Base-by-base conservation (phyloP, 768 basidiomycete species). In the Leccinum longicurvipes region DNA sequence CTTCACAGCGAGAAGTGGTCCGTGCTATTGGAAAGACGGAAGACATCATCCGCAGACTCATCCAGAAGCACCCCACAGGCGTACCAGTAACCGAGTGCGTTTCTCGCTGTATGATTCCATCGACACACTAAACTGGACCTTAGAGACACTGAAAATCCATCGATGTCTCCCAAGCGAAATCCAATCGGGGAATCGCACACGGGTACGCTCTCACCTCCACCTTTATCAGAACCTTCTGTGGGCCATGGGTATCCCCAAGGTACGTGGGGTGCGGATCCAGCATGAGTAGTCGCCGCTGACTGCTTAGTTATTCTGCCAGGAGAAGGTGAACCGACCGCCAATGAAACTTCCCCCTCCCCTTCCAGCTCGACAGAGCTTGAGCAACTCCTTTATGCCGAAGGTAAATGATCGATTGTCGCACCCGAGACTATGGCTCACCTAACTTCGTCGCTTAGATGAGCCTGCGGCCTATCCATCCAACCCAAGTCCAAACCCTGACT, bases 11-110 rank as follows among this genome's bases (percentile, higher is more conserved):
- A 60, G 64, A 72, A 54, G 44, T 55, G 12, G 32, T 72, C 19
- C 60, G 60, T n/a, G 69, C 67, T 0, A 54, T 65, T 17, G 67
- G 60, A 3, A 69, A 67, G 58, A 69, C 61, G 1, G 71, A 64
- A 54, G 62, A 62, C 4, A 72, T 69, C 23, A 66, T 71, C 41
- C 55, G 56, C 34, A 55, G 63, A 51, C 59, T 70, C 42, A 25
- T 66, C 9, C 56, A 31, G 32, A 72, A 67, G 24, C 58, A 66
- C 45, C 71, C 70, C n/a, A 36, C 31, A 24, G 69, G 71, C 0
- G 63, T 69, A 0, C 71, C 69, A 3, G n/a, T 52, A 27, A 11
- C 39, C 12, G 52, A 50, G 63, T 60, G 27, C 25, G 63, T 31
- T 12, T 17, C 11, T 36, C 9, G 9, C 12, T 9, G 29, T 6